phyloP scores from a whole-genome alignment of 805 yeast genomes.

The Blastobotrys terrestris region DNA sequence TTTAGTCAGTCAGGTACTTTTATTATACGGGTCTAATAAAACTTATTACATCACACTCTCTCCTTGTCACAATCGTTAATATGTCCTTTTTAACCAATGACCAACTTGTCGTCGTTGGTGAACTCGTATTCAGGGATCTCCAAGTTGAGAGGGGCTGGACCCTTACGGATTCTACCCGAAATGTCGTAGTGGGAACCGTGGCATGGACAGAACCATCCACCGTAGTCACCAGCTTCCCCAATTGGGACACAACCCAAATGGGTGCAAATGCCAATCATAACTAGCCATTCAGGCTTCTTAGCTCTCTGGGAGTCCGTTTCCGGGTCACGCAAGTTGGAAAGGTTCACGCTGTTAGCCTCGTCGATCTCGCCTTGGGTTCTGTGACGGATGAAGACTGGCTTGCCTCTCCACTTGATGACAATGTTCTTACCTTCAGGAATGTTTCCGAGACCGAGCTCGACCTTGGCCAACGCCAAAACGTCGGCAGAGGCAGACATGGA shows the following conservation, averaged over 20 bases:
- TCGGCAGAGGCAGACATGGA: conserved; percentile 98
- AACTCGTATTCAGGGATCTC: conserved; percentile 92
- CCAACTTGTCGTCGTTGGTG: conserved; percentile 73
- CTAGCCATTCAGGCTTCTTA: conserved; percentile 94
- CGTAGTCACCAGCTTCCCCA: conserved; percentile 99
- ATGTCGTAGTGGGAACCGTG: conserved; percentile 99
- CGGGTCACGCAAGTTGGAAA: conserved; percentile 84
- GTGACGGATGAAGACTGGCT: conserved; percentile 99
- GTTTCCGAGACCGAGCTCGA: conserved; percentile 87
- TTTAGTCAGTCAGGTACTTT: background rate
- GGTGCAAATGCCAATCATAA: conserved; percentile 99
- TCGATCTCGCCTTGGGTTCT: conserved; percentile 89
- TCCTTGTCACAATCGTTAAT: background rate
- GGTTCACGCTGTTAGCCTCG: conserved; percentile 84
- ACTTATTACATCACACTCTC: background rate
- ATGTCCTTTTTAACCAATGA: conserved; percentile 67
- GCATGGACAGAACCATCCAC: conserved; percentile 99
- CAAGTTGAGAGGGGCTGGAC: conserved; percentile 99
- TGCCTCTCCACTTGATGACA: conserved; percentile 99
- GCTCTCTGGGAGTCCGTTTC: conserved; percentile 91
- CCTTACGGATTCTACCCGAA: conserved; percentile 99
- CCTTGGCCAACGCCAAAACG: conserved; percentile 98
- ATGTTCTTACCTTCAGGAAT: conserved; percentile 98
- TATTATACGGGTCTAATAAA: background rate
- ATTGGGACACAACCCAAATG: conserved; percentile 99